Percentiles rank a stretch among this genome's conserved stretches.
phyloP scores from a whole-genome alignment of 2,329 filamentous ascomycete species.

The Sarocladium kiliense region DNA sequence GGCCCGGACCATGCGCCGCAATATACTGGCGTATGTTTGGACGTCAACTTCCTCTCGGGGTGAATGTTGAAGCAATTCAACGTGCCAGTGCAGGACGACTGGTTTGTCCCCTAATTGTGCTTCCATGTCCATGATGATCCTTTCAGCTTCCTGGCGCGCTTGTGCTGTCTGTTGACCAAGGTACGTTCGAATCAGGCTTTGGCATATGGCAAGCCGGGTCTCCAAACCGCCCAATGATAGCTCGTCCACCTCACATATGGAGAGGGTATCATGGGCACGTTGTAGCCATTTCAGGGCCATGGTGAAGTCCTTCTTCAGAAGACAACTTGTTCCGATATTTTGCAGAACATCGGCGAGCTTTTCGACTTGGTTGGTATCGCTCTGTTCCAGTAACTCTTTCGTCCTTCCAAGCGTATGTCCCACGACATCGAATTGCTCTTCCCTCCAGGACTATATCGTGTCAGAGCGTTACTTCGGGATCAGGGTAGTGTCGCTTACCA shows the following conservation, averaged over 20 bases:
- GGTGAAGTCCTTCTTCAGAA: constrained; percentile 44
- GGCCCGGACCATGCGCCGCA: constrained; percentile 57
- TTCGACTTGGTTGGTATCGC: constrained; percentile 51
- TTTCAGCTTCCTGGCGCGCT: constrained; percentile 44
- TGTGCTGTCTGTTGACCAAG: constrained; percentile 42
- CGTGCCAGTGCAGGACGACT: constrained; percentile 59
- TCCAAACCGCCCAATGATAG: constrained; percentile 57
- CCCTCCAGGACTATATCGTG: constrained; percentile 61
- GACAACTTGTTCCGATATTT: constrained; percentile 62
- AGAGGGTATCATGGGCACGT: constrained; percentile 57
- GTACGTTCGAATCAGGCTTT: constrained; percentile 53
- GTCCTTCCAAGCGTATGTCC: constrained; percentile 61
- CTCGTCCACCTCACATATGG: constrained; percentile 46
- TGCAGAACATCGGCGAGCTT: constrained; percentile 63
- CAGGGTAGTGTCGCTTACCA: constrained; percentile 45
- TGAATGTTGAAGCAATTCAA: constrained; percentile 57
- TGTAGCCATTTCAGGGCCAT: constrained; percentile 68
- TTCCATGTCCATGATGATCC: constrained; percentile 57
- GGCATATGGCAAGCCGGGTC: constrained; percentile 60
- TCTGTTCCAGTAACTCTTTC: constrained; percentile 23
- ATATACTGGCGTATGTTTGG: constrained; percentile 42
- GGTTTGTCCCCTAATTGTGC: constrained; percentile 59
- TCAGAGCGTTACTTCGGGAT: neutral
- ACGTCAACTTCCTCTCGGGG: constrained; percentile 40
- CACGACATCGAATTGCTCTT: constrained; percentile 67